A percentile compares a stretch with the other conserved stretches of the same genome.
Evolutionary conservation across 2,329 filamentous ascomycete genomes (phyloP).

Genomic region (Stachybotrys elegans): DNA sequence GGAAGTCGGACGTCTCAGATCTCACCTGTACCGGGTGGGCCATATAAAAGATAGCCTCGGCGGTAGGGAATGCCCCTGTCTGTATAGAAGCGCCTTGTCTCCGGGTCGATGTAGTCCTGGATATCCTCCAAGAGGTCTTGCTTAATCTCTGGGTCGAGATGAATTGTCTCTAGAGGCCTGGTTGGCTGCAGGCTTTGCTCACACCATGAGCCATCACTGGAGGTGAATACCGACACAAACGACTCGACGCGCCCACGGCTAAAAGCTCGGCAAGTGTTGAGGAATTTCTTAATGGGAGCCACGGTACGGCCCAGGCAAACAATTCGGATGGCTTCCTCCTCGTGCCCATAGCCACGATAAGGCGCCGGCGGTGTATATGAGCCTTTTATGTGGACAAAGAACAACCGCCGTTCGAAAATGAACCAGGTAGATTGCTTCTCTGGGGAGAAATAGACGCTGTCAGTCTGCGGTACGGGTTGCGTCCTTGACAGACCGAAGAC

Average conservation of each 20-base stretch:
- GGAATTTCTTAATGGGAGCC: conserved; percentile 1
- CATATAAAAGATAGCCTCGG: conserved; percentile 14
- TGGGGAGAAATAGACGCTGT: not conserved
- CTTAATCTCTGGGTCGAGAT: conserved; percentile 10
- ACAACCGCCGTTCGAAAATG: not conserved
- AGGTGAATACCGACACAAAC: not conserved
- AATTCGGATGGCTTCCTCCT: not conserved
- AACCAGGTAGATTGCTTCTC: conserved; percentile 3
- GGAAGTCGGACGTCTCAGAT: conserved; percentile 3
- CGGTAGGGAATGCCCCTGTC: conserved; percentile 14
- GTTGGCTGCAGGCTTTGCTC: conserved; percentile 1
- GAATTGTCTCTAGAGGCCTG: conserved; percentile 13
- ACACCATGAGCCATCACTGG: not conserved
- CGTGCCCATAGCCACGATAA: not conserved
- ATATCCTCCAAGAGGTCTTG: conserved; percentile 12
- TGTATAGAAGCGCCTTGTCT: conserved; percentile 9
- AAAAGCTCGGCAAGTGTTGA: not conserved
- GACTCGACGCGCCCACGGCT: not conserved
- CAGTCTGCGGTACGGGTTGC: not conserved
- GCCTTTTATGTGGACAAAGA: conserved; percentile 1
- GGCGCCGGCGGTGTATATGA: not conserved
- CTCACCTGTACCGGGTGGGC: conserved; percentile 14
- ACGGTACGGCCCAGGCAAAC: not conserved
- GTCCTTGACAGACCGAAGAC: not conserved
- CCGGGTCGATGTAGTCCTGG: conserved; percentile 11